phyloP scores from a whole-genome alignment of 23 red algal species.

The Agarophyton chilense region DNA sequence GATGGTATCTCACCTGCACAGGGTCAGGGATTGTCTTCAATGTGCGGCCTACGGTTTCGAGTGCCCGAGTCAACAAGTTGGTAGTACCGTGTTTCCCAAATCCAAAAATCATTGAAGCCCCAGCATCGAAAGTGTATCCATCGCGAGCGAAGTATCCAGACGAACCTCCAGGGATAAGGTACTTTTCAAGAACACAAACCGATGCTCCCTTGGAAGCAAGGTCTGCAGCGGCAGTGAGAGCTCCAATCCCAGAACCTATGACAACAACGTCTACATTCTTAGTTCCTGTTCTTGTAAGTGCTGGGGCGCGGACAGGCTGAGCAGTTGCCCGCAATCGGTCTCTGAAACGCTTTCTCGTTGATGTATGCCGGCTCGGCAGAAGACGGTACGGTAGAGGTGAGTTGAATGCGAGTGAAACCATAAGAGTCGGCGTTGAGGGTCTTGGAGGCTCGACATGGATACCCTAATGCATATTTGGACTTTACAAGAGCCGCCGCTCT shows the following conservation, averaged over 20 bases:
- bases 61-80: conserved; percentile 86
- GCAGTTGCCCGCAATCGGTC: neutral
- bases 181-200: conserved; percentile 87
- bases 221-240: conserved; percentile 84
- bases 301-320: neutral
- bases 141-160: conserved; percentile 71
- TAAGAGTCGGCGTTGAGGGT: no score
- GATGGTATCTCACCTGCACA: conserved; percentile 88
- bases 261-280: conserved; percentile 72
- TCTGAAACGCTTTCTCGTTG: neutral
- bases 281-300: neutral
- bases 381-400: neutral
- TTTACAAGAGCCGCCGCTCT: no score
- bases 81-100: conserved; percentile 83
- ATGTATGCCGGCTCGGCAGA: neutral
- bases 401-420: neutral
- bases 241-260: conserved; percentile 97
- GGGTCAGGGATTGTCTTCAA: conserved; percentile 90
- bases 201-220: conserved; percentile 78
- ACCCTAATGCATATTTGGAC: no score
- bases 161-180: conserved; percentile 91
- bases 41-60: conserved; percentile 56
- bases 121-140: conserved; percentile 93
- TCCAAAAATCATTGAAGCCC: conserved; percentile 98
- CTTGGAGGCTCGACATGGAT: no score